These are phyloP conservation scores for Lotus japonicus DNA, from an alignment of 306 rosid species.

Conservation along the genomic window DNA sequence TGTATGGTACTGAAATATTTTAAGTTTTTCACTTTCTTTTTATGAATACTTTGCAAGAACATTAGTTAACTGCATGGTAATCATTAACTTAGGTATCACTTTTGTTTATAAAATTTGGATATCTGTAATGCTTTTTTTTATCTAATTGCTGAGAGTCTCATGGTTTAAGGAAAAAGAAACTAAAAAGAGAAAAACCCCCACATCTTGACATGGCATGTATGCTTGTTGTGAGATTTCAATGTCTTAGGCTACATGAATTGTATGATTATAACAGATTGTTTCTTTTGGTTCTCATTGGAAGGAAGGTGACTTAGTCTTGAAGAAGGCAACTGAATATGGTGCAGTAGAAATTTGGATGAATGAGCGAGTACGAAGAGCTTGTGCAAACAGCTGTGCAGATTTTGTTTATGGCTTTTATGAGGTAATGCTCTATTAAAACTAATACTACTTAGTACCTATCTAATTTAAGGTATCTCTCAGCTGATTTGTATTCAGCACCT, in stretches of 20 bases:
- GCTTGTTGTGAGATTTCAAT: conserved; percentile 1
- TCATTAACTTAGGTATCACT: neutral
- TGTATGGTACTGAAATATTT: neutral
- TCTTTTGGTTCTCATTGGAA: conserved; percentile 45
- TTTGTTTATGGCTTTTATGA: conserved; percentile 84
- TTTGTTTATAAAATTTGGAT: neutral
- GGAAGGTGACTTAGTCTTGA: conserved; percentile 89
- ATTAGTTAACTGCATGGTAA: neutral
- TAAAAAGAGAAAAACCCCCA: neutral
- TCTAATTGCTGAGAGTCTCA: neutral
- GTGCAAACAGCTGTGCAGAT: conserved; percentile 90
- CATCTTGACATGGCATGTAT: neutral
- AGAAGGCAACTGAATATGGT: conserved; percentile 89
- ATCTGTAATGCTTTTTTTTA: neutral
- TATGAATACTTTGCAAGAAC: neutral
- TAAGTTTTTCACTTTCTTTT: neutral
- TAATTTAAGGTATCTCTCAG: conserved; percentile 24
- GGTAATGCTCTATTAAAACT: conserved; percentile 58
- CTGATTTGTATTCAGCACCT: too few relatives aligned
- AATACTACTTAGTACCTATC: conserved; percentile 8
- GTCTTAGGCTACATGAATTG: neutral
- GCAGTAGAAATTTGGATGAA: conserved; percentile 99
- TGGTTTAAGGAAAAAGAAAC: neutral
- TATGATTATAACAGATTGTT: conserved; percentile 22
- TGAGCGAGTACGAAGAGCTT: conserved; percentile 93